phyloP scores from a whole-genome alignment of 257 asterid genomes.

The Capsicum chinense region DNA sequence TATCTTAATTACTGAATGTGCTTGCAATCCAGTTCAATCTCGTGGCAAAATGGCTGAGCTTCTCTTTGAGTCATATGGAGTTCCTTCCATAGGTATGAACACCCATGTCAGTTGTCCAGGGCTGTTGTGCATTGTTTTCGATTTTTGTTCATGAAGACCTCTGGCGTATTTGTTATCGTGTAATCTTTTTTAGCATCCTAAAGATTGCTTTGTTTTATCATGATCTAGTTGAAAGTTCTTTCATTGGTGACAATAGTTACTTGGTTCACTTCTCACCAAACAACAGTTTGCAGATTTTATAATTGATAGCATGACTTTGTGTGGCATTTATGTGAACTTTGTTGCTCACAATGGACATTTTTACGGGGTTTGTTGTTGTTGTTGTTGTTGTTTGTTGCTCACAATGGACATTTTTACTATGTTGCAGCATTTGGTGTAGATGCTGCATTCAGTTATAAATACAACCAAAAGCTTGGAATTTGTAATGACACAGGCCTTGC shows the following conservation, averaged over 20 bases:
- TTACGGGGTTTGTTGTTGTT: not conserved
- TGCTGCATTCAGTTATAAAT: conserved; percentile 92
- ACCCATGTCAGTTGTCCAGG: conserved; percentile 4
- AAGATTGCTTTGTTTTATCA: conserved; percentile 21
- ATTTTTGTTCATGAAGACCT: not conserved
- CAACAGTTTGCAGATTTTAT: not conserved
- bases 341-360: not conserved
- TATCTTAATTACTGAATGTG: conserved; percentile 91
- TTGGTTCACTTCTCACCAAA: conserved; percentile 22
- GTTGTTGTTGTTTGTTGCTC: not conserved
- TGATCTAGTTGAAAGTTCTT: conserved; percentile 8
- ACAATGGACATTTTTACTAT: not conserved
- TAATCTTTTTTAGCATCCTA: not conserved
- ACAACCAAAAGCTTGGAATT: conserved; percentile 77
- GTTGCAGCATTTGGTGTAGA: conserved; percentile 91
- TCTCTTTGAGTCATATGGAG: conserved; percentile 96
- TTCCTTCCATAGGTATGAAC: conserved; percentile 82
- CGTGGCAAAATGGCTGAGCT: conserved; percentile 98
- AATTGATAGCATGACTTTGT: conserved; percentile 2
- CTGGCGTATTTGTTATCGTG: not conserved
- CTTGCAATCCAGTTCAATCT: conserved; percentile 93
- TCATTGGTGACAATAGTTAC: not conserved
- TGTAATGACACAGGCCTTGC: conserved; percentile 83
- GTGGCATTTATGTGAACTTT: conserved; percentile 18
- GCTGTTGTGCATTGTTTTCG: conserved; percentile 20